Evolutionary conservation across 495 filamentous ascomycete genomes (phyloP).

Genomic region (Lophiostoma macrostomum): DNA sequence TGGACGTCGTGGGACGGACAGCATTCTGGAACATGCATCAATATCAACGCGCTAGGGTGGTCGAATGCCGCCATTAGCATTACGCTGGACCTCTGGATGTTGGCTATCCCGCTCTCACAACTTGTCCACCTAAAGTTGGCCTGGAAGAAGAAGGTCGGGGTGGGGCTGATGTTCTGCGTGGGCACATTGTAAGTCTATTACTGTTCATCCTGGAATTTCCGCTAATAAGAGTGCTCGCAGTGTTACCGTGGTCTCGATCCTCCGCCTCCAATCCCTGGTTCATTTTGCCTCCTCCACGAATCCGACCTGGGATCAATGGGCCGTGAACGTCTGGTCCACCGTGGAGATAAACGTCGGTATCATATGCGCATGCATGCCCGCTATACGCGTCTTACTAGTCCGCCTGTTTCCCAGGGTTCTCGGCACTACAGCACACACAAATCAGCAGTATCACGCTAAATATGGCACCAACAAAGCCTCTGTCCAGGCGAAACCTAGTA

Average conservation of each 20-base stretch:
- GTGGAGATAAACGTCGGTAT: conserved; percentile 41
- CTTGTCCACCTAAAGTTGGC: conserved; percentile 47
- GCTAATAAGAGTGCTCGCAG: conserved; percentile 19
- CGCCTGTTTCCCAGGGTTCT: conserved; percentile 24
- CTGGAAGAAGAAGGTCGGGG: conserved; percentile 49
- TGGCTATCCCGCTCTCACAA: conserved; percentile 47
- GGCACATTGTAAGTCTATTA: conserved; percentile 50
- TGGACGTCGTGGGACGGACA: conserved; percentile 34
- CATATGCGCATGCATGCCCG: conserved; percentile 42
- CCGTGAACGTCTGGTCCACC: conserved; percentile 30
- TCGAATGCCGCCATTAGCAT: conserved; percentile 33
- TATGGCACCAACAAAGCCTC: conserved; percentile 6
- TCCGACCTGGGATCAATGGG: conserved; percentile 34
- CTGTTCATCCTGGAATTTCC: neutral
- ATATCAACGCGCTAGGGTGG: conserved; percentile 29
- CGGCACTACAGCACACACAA: conserved; percentile 4
- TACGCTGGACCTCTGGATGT: conserved; percentile 31
- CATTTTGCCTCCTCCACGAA: conserved; percentile 39
- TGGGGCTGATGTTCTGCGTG: conserved; percentile 54
- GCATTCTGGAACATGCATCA: conserved; percentile 29
- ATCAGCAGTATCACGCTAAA: conserved; percentile 9
- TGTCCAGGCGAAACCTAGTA: too few relatives aligned
- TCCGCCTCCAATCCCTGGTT: conserved; percentile 42
- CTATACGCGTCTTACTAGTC: conserved; percentile 27
- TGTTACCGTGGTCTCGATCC: conserved; percentile 45